These are phyloP conservation scores for Lichtheimia corymbifera DNA, from an alignment of 371 early-diverging fungal species.

Conservation along the genomic window DNA sequence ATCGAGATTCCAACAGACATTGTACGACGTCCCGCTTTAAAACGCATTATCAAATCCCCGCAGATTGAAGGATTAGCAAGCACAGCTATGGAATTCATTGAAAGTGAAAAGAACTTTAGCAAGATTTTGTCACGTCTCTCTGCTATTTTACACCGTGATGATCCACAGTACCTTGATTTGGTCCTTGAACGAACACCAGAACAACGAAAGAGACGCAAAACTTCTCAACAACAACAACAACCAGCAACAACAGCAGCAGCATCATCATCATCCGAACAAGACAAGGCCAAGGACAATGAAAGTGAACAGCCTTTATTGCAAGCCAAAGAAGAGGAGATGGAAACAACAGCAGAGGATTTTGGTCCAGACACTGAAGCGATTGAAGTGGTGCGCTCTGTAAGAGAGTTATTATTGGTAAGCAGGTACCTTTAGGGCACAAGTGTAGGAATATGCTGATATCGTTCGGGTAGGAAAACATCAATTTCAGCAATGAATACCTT, in stretches of 20 bases:
- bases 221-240: conserved; percentile 5
- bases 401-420: conserved; percentile 41
- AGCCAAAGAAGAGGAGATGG: conserved; percentile 11
- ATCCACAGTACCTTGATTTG: conserved; percentile 50
- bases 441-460: neutral
- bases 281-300: conserved; percentile 2
- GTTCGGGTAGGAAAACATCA: conserved; percentile 46
- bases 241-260: neutral
- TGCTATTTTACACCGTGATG: conserved; percentile 51
- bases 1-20: conserved; percentile 56
- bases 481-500: conserved; percentile 53
- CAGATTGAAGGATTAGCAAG: conserved; percentile 45
- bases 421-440: neutral
- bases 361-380: conserved; percentile 32
- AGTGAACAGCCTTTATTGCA: conserved; percentile 9
- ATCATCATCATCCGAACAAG: conserved; percentile 1
- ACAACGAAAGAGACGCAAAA: conserved; percentile 19
- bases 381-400: conserved; percentile 39
- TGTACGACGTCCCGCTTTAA: conserved; percentile 44
- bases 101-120: conserved; percentile 52
- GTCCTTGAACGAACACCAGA: conserved; percentile 39
- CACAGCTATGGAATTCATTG: conserved; percentile 56
- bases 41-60: conserved; percentile 43
- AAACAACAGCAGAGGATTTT: neutral
- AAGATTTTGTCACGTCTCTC: conserved; percentile 50